Percentiles rank a stretch among this genome's conserved stretches.
Evolutionary conservation across 164 flowering plant genomes (phyloP).

Genomic region (Chloranthus sessilifolius): DNA sequence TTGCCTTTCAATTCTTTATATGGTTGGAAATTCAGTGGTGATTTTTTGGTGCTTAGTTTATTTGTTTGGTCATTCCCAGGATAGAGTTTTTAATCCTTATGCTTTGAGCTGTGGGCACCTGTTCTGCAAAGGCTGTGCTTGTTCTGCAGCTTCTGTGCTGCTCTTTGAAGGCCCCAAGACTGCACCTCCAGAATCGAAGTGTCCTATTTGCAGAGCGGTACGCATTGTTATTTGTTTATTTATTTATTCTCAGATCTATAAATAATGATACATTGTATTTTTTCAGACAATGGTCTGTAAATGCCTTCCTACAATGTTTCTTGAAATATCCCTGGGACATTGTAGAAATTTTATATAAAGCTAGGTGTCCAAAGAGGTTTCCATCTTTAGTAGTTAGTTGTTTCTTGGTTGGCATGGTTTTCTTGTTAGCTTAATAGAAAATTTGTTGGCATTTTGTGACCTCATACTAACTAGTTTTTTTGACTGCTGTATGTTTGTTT

Average conservation of each 20-base stretch:
- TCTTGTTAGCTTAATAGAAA: too few species aligned
- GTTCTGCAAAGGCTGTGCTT: slow-evolving; percentile 79
- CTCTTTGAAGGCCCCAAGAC: slow-evolving; percentile 62
- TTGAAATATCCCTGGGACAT: too few species aligned
- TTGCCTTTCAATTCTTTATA: background rate
- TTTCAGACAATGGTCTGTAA: too few species aligned
- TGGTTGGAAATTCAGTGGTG: background rate
- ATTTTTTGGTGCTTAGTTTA: background rate
- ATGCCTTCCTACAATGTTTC: too few species aligned
- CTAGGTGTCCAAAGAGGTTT: too few species aligned
- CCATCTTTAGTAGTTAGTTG: too few species aligned
- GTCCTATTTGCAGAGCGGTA: slow-evolving; percentile 90
- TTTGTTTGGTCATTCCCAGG: slow-evolving; percentile 36
- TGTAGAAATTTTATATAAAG: too few species aligned
- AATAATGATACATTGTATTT: too few species aligned
- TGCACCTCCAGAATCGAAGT: slow-evolving; percentile 53
- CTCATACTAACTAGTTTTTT: too few species aligned
- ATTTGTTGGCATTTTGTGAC: too few species aligned
- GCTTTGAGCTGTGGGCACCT: slow-evolving; percentile 87
- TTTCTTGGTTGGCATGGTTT: too few species aligned
- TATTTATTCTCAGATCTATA: background rate
- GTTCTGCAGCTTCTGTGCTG: slow-evolving; percentile 76
- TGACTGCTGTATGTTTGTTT: too few species aligned
- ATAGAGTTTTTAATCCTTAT: slow-evolving; percentile 70
- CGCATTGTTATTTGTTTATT: background rate